Evolutionary conservation across 176 grass and related monocot species (phyloP).

Genomic region (Hordeum marinum): DNA sequence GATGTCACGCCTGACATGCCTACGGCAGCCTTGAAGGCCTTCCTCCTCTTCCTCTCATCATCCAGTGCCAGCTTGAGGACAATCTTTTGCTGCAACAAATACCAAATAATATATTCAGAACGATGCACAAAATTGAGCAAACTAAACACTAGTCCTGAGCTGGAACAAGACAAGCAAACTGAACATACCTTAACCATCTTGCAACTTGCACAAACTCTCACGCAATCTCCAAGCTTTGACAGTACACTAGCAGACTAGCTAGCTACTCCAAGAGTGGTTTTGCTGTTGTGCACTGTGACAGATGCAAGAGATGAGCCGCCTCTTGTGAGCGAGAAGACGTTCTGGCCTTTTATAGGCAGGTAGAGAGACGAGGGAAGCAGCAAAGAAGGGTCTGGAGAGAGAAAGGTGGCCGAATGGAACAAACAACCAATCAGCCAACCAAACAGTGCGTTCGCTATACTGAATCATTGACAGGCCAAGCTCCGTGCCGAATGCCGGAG

Average conservation of each 20-base stretch:
- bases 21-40: conserved; percentile 74
- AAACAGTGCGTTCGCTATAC: not conserved
- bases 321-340: conserved; percentile 10
- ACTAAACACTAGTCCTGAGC: not conserved
- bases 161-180: not conserved
- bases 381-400: conserved; percentile 30
- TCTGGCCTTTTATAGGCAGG: conserved; percentile 29
- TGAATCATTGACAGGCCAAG: not conserved
- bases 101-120: not conserved
- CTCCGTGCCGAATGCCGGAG: not conserved
- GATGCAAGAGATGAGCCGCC: not conserved
- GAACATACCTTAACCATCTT: conserved; percentile 44
- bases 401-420: conserved; percentile 1
- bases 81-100: conserved; percentile 67
- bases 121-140: not conserved
- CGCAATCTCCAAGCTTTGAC: not conserved
- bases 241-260: not conserved
- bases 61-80: conserved; percentile 61
- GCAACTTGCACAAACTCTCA: not conserved
- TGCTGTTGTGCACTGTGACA: not conserved
- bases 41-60: conserved; percentile 50
- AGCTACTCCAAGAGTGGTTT: not conserved
- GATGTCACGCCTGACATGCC: conserved; percentile 56
- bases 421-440: conserved; percentile 9
- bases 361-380: not conserved